Percentiles rank a stretch among this genome's conserved stretches.
Evolutionary conservation across 768 basidiomycete genomes (phyloP).

Genomic region (Fibroporia radiculosa): DNA sequence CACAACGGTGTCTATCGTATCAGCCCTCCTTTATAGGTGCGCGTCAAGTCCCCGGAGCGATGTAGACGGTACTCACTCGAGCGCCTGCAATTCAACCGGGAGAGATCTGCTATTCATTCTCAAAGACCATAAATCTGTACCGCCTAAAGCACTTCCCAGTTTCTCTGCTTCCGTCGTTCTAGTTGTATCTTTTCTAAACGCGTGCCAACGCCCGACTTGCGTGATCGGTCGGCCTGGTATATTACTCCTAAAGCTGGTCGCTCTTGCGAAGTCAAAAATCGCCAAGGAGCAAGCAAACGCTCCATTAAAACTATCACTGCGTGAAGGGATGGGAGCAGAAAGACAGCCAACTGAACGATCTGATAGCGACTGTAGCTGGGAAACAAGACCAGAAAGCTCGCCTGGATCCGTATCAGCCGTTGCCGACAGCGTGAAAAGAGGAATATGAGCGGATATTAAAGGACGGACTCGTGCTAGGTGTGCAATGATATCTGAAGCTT

Average conservation of each 20-base stretch:
- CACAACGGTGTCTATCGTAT: slow-evolving; percentile 30
- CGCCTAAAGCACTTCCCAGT: slow-evolving; percentile 52
- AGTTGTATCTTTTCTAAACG: slow-evolving; percentile 32
- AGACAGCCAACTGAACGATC: slow-evolving; percentile 53
- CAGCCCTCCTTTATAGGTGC: slow-evolving; percentile 10
- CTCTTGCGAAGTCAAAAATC: slow-evolving; percentile 35
- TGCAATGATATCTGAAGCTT: slow-evolving; percentile 8
- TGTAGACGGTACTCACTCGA: slow-evolving; percentile 26
- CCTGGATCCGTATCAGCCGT: slow-evolving; percentile 38
- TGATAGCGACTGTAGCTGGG: slow-evolving; percentile 16
- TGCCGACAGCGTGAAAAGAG: slow-evolving; percentile 36
- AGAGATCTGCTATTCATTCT: too few species aligned
- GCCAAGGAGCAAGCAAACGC: slow-evolving; percentile 50
- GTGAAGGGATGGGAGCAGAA: slow-evolving; percentile 35
- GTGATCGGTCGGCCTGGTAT: slow-evolving; percentile 49
- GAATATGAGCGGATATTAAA: background rate
- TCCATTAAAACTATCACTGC: slow-evolving; percentile 13
- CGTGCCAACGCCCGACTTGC: slow-evolving; percentile 71
- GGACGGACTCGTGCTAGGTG: slow-evolving; percentile 4
- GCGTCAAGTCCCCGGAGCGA: background rate
- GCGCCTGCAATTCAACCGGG: slow-evolving; percentile 30
- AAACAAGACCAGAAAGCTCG: slow-evolving; percentile 26
- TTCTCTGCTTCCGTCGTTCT: slow-evolving; percentile 7
- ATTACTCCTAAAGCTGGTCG: slow-evolving; percentile 51
- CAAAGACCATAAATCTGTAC: slow-evolving; percentile 15